These are phyloP conservation scores for Peribolospora baueri DNA, from an alignment of 768 basidiomycete species.

Conservation along the genomic window DNA sequence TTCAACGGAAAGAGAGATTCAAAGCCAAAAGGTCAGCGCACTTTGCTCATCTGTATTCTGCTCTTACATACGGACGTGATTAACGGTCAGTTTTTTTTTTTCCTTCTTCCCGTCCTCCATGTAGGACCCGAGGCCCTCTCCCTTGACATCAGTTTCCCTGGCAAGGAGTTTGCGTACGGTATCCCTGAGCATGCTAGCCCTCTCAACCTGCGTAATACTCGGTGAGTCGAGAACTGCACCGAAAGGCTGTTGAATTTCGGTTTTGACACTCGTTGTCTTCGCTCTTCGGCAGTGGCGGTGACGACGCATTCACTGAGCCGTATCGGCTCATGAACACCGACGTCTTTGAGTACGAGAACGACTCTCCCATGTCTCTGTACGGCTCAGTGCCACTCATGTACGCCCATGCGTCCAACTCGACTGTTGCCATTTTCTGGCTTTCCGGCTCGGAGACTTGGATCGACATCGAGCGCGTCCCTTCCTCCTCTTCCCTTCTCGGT, in stretches of 20 bases:
- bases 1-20: conserved; percentile 70
- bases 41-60: neutral
- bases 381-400: conserved; percentile 36
- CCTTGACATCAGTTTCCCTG: conserved; percentile 78
- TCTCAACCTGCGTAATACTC: conserved; percentile 63
- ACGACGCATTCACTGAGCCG: conserved; percentile 57
- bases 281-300: conserved; percentile 31
- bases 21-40: conserved; percentile 65
- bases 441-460: conserved; percentile 85
- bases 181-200: conserved; percentile 89
- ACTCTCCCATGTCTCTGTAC: conserved; percentile 20
- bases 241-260: neutral
- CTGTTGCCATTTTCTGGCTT: conserved; percentile 72
- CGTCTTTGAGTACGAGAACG: conserved; percentile 79
- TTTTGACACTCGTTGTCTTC: neutral
- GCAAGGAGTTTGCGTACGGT: conserved; percentile 72
- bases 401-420: conserved; percentile 64
- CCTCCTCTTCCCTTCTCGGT: no score
- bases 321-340: conserved; percentile 88
- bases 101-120: neutral
- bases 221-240: conserved; percentile 3
- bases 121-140: conserved; percentile 82
- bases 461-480: conserved; percentile 37
- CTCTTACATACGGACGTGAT: conserved; percentile 1
- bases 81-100: neutral